Evolutionary conservation across 1,139 yeast genomes (phyloP), one percentile per base, ranked within the genome.

Genomic region (Scheffersomyces quercinus): DNA sequence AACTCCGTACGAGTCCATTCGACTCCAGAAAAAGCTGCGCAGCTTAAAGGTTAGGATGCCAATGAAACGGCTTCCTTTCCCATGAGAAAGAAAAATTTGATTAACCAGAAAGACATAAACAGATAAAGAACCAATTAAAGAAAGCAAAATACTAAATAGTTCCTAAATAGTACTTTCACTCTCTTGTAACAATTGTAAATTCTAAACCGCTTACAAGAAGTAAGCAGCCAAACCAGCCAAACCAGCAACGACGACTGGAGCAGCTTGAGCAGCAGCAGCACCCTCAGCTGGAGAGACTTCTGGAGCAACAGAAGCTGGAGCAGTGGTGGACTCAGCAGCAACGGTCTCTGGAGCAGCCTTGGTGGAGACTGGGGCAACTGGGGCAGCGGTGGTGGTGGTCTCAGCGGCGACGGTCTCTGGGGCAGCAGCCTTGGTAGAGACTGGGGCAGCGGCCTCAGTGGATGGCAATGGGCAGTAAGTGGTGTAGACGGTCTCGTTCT

Each of bases 381-480:
- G 41, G 28, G 48, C 39, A 5, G 38, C 35, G 28, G 38, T 10
- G 31, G 38, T 10, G 31, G 41, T 12, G 20, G 39, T n/a, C 30
- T 37, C 41, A 4, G 45, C 28, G 10, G 40, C 16, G 11, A 11
- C 13, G 15, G 43, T 24, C 11, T 34, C 37, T 28, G 37, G 37
- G 15, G 33, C 37, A 33, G 35, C 37, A 29, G 44, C 35, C 29
- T 50, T 40, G 36, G 31, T 42, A 14, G 48, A 13, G 28, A 43
- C 37, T 26, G 45, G 33, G 29, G 50, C 49, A 24, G 41, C 42
- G 24, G 50, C 28, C 11, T 24, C 39, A 37, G 46, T 46, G 42
- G 62, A 37, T 7, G 45, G 34, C 13, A 58, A 36, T 46, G 64
- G 63, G 42, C 61, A 55, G 61, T 57, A 58, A 42, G 64, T 54